Evolutionary conservation across 2,329 filamentous ascomycete species (phyloP).

Genomic region (Colletotrichum caudatum): DNA sequence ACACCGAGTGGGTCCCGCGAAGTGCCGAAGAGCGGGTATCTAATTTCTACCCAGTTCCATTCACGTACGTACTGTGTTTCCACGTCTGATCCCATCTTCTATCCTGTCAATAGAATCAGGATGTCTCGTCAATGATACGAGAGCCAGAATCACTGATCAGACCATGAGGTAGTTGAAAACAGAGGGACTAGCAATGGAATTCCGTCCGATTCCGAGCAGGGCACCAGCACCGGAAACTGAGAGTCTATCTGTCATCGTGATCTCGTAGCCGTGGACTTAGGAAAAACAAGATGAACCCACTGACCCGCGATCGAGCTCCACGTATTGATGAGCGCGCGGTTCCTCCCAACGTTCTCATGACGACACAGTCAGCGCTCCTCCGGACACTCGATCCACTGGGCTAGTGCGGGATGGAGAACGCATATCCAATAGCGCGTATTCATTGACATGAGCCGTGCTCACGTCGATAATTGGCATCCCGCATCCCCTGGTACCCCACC

Average conservation of each 20-base stretch:
- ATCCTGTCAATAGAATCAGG: not conserved
- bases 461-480: not conserved
- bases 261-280: not conserved
- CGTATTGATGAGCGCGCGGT: not conserved
- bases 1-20: constrained; percentile 1
- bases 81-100: not conserved
- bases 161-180: not conserved
- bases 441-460: not conserved
- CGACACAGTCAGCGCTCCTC: constrained; percentile 17
- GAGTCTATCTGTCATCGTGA: not conserved
- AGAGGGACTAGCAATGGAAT: not conserved
- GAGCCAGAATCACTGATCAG: not conserved
- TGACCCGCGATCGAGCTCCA: not conserved
- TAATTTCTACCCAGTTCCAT: not conserved
- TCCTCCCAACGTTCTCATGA: constrained; percentile 22
- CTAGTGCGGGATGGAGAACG: not conserved
- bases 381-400: not conserved
- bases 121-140: not conserved
- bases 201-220: not conserved
- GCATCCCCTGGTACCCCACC: not conserved
- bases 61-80: not conserved
- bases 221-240: not conserved
- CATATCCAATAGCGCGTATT: not conserved
- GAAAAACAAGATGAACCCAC: not conserved
- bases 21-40: constrained; percentile 25